Conservation (phyloP, 108 stramenopile genomes). For the Cyclostephanos invisitatus region DNA sequence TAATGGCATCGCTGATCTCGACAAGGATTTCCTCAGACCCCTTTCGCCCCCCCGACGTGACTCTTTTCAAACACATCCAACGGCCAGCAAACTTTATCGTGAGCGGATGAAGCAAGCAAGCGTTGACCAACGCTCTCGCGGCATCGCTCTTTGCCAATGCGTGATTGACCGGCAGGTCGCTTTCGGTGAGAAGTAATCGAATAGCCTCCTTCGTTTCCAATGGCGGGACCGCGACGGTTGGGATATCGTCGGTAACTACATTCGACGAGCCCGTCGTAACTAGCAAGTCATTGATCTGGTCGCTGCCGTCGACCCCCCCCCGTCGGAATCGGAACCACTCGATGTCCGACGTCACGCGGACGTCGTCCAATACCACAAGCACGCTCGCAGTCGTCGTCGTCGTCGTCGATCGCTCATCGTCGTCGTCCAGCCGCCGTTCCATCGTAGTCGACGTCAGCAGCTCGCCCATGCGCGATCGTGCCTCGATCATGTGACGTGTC, state of each 20-base stretch:
- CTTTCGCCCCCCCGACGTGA: constrained; percentile 66
- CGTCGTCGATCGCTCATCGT: constrained; percentile 7
- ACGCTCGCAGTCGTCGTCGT: constrained; percentile 52
- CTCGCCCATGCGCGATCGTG: constrained; percentile 63
- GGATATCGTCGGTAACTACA: constrained; percentile 38
- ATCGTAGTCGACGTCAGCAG: constrained; percentile 38
- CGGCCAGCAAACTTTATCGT: constrained; percentile 78
- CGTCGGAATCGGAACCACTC: constrained; percentile 72
- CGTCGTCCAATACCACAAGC: constrained; percentile 73
- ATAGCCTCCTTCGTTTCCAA: constrained; percentile 65
- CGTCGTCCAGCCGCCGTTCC: constrained; percentile 8
- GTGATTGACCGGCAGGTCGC: constrained; percentile 57
- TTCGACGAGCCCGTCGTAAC: constrained; percentile 56
- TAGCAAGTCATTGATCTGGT: constrained; percentile 56
- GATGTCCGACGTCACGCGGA: constrained; percentile 65
- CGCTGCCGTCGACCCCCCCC: constrained; percentile 36
- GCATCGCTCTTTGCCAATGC: constrained; percentile 53
- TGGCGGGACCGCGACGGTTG: constrained; percentile 70
- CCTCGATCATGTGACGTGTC: constrained; percentile 74
- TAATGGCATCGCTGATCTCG: constrained; percentile 40
- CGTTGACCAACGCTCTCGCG: constrained; percentile 54
- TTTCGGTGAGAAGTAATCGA: constrained; percentile 62
- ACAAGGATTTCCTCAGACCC: constrained; percentile 64
- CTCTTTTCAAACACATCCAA: constrained; percentile 74
- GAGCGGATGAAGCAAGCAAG: constrained; percentile 71